These are phyloP conservation scores for Sclerotinia glacialis DNA, from an alignment of 2,329 filamentous ascomycete genomes.

Conservation along the genomic window DNA sequence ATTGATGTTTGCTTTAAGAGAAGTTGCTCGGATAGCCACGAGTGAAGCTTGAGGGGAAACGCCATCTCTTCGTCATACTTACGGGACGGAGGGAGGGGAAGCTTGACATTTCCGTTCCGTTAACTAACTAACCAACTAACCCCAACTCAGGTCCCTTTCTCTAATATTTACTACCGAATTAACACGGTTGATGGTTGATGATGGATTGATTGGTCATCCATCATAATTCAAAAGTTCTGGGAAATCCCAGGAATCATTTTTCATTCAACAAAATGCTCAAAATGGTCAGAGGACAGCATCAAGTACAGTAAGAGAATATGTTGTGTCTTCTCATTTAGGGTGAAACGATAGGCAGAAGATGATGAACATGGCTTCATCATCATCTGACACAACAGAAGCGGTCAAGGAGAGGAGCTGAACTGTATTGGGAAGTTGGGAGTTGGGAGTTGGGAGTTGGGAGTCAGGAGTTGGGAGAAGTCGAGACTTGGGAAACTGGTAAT, in stretches of 20 bases:
- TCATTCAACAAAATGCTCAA: not conserved
- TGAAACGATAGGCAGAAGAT: not conserved
- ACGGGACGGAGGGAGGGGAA: not conserved
- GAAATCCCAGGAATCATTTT: not conserved
- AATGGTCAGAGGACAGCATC: conserved; percentile 4
- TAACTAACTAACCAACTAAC: conserved; percentile 3
- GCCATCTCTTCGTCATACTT: conserved; percentile 12
- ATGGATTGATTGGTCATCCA: not conserved
- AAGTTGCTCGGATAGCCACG: conserved; percentile 3
- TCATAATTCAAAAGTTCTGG: not conserved
- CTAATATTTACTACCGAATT: not conserved
- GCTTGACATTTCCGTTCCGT: conserved; percentile 14
- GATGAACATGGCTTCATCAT: not conserved
- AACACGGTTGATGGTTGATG: not conserved
- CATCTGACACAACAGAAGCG: conserved; percentile 12
- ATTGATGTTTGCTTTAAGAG: not conserved
- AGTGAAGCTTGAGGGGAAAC: conserved; percentile 4
- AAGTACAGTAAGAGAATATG: conserved; percentile 5
- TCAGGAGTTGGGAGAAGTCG: not conserved
- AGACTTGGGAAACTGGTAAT: not conserved
- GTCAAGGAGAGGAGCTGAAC: conserved; percentile 7
- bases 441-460: not conserved
- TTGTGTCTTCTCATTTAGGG: not conserved
- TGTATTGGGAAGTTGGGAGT: not conserved
- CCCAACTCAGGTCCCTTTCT: conserved; percentile 1